A percentile compares a stretch with the other conserved stretches of the same genome.
Conservation (phyloP, 1,284 basidiomycete species). For the Ceraceosorus guamensis region DNA sequence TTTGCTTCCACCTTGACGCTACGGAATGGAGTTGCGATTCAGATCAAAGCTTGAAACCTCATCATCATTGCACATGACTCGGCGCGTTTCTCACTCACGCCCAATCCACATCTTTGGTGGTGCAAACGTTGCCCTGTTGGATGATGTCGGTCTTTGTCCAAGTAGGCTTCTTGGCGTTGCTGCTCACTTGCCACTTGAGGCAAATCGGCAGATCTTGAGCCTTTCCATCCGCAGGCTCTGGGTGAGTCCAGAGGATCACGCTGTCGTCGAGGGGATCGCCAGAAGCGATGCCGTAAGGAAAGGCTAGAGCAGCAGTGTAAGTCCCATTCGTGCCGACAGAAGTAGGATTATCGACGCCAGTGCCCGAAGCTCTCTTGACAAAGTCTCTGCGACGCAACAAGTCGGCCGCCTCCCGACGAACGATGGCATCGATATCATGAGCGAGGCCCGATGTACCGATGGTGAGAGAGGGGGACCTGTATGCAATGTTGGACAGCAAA, state of each 20-base stretch:
- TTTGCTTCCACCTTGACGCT: constrained; percentile 59
- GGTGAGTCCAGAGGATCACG: constrained; percentile 59
- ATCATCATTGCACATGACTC: no score
- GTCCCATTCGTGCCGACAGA: constrained; percentile 15
- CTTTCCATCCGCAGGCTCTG: constrained; percentile 17
- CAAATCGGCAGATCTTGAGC: constrained; percentile 56
- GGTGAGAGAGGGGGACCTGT: not conserved
- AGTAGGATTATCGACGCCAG: not conserved
- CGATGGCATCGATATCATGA: not conserved
- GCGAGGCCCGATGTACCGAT: not conserved
- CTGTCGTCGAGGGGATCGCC: constrained; percentile 61
- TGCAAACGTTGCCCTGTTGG: constrained; percentile 57
- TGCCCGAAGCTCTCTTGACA: not conserved
- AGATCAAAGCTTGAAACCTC: no score
- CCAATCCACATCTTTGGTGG: constrained; percentile 61
- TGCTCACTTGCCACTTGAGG: constrained; percentile 54
- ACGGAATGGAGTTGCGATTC: no score
- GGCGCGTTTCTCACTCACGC: not conserved
- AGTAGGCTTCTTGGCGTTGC: constrained; percentile 35
- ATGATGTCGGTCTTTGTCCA: constrained; percentile 40
- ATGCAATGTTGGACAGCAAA: not conserved
- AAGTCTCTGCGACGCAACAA: no score
- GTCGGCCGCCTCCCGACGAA: not conserved
- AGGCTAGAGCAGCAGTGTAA: constrained; percentile 40
- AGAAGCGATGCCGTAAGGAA: constrained; percentile 51